Base-by-base conservation (phyloP, 2,329 filamentous ascomycete species). In the Clarireedia paspali region DNA sequence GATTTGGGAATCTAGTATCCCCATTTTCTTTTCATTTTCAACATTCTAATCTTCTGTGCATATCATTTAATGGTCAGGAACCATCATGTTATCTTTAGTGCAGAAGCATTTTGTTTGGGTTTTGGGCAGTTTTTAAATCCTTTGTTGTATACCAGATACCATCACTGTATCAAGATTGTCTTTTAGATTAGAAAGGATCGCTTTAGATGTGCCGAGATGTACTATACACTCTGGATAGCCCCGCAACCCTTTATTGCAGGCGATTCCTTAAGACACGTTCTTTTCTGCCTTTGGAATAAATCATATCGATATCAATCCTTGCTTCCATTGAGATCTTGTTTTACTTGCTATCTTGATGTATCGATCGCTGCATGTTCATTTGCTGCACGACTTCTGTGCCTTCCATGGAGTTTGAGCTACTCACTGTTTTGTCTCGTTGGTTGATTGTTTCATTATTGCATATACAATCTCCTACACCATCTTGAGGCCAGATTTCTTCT, bases 401-500 rank as follows among this genome's bases (percentile, higher is more conserved):
- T 34, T 34, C 12, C 30, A 34, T 12, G 10, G 12, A 34, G 30
- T 34, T 34, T 34, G 30, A 12, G 30, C 30, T 34, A 4, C 30
- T 34, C 30, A 34, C 10, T 9, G 10, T 12, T 34, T 34, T 34
- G 30, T 4, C 30, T 34, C 4, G 30, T 34, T 34, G 30, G 30
- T 34, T 34, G 10, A 4, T 34, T 34, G 30, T 34, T 34, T 34
- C 30, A 34, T 34, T 12, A 34, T 34, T 34, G 10, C 30, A 27
- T 27, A 30, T 34, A 34, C 30, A 34, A 12, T 34, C 10, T 34
- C n/a, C 17, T 42, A 42, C 6, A 66, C 24, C 60, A 65, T 64
- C 42, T 61, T 56, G 14, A 63, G 15, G 10, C 59, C 57, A 5
- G 55, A 61, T 24, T 57, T 60, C 48, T 60, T 65, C 47, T 66